Percentiles rank a stretch among this genome's conserved stretches.
phyloP scores from a whole-genome alignment of 805 yeast genomes.

The Candida manassasensis region DNA sequence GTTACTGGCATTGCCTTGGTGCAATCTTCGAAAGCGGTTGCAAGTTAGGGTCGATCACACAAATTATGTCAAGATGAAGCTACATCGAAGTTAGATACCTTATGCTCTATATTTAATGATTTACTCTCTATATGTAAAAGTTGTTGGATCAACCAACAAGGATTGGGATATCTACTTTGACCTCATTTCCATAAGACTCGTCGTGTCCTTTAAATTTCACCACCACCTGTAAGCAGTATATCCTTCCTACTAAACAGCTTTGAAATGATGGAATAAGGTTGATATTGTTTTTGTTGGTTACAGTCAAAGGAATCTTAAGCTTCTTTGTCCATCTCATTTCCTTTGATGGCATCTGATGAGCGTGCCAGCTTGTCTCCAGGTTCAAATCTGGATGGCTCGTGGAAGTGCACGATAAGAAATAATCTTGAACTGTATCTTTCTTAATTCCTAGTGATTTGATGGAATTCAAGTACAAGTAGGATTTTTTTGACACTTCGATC shows the following conservation, averaged over 20 bases:
- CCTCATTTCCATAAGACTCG: slow-evolving; percentile 27
- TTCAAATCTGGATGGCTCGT: slow-evolving; percentile 20
- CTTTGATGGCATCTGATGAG: slow-evolving; percentile 13
- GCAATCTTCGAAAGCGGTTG: no score
- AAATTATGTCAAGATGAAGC: no score
- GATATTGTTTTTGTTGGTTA: slow-evolving; percentile 39
- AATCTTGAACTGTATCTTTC: slow-evolving; percentile 37
- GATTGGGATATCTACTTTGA: slow-evolving; percentile 33
- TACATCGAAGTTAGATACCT: no score
- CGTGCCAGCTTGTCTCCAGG: slow-evolving; percentile 26
- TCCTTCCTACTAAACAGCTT: slow-evolving; percentile 55
- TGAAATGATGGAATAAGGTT: slow-evolving; percentile 61
- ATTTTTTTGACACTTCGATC: slow-evolving; percentile 26
- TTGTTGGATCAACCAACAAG: slow-evolving; percentile 24
- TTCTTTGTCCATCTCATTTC: slow-evolving; percentile 23
- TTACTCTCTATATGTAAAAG: no score
- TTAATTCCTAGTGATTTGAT: slow-evolving; percentile 34
- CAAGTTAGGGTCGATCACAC: no score
- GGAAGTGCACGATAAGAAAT: slow-evolving; percentile 25
- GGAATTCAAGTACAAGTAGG: slow-evolving; percentile 34
- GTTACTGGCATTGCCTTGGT: no score
- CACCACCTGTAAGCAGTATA: slow-evolving; percentile 48
- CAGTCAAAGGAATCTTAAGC: slow-evolving; percentile 38
- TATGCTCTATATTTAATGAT: no score
- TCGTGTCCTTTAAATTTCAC: slow-evolving; percentile 40